Percentiles rank a stretch among this genome's conserved stretches.
Evolutionary conservation across 495 filamentous ascomycete species (phyloP).

Genomic region (Xylaria scruposa): DNA sequence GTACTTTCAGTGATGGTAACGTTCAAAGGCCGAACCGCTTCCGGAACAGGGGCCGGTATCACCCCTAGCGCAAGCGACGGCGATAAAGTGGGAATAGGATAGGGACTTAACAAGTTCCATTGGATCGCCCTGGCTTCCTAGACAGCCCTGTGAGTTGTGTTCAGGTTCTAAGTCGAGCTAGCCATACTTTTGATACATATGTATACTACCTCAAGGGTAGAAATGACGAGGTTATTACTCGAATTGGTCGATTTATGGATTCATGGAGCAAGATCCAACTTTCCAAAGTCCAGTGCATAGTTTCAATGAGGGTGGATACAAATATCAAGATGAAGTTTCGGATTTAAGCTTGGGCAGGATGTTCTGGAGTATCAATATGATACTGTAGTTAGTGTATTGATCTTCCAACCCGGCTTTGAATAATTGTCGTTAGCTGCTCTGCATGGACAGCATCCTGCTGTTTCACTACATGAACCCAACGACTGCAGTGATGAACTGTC

Average conservation of each 20-base stretch:
- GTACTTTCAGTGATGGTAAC: no score
- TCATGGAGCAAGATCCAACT: not conserved
- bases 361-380: not conserved
- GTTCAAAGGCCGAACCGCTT: slow-evolving; percentile 8
- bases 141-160: slow-evolving; percentile 1
- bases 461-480: slow-evolving; percentile 8
- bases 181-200: not conserved
- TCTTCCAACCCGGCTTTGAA: not conserved
- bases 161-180: no score
- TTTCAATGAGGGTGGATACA: slow-evolving; percentile 13
- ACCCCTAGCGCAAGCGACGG: not conserved
- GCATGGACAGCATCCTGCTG: not conserved
- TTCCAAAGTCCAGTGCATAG: slow-evolving; percentile 23
- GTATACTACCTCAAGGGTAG: not conserved
- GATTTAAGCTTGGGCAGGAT: not conserved
- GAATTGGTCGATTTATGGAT: not conserved
- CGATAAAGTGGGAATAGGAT: slow-evolving; percentile 5
- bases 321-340: slow-evolving; percentile 18
- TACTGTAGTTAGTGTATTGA: not conserved
- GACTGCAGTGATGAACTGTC: not conserved
- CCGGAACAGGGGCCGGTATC: slow-evolving; percentile 15
- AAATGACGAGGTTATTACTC: not conserved
- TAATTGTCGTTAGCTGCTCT: not conserved
- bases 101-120: not conserved
- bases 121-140: not conserved